Conservation (phyloP, 2,329 filamentous ascomycete genomes). For the Fusarium avenaceum region DNA sequence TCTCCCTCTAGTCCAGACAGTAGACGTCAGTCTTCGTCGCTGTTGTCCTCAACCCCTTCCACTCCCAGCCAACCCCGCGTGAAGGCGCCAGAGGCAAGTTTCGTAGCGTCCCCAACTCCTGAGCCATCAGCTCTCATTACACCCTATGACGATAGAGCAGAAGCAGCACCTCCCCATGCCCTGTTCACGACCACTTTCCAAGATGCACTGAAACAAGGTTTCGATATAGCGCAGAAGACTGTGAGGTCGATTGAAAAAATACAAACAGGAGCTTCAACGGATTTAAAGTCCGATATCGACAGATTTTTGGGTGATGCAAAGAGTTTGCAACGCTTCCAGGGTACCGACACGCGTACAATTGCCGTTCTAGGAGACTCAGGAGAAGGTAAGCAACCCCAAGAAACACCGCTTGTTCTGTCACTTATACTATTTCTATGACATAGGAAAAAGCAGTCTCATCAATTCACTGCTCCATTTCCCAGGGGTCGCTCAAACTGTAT, state of each 20-base stretch:
- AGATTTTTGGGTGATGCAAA: conserved; percentile 15
- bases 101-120: not conserved
- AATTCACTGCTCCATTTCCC: conserved; percentile 54
- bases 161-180: conserved; percentile 7
- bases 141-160: conserved; percentile 15
- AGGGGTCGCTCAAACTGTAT: conserved; percentile 47
- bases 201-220: not conserved
- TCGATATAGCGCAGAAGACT: conserved; percentile 1
- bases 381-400: conserved; percentile 1
- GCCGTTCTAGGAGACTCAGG: conserved; percentile 32
- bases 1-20: not conserved
- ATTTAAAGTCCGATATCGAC: not conserved
- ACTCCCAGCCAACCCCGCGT: conserved; percentile 2
- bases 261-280: not conserved
- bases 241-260: conserved; percentile 10
- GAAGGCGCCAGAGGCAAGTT: not conserved
- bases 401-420: fast-evolving
- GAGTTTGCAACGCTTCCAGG: conserved; percentile 9
- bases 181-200: conserved; percentile 16
- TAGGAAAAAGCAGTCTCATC: conserved; percentile 52
- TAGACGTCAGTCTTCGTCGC: not conserved
- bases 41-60: not conserved
- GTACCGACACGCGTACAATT: conserved; percentile 26
- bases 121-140: not conserved
- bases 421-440: not conserved